Evolutionary conservation across 441 rosid genomes (phyloP).

Genomic region (Populus hybrid): DNA sequence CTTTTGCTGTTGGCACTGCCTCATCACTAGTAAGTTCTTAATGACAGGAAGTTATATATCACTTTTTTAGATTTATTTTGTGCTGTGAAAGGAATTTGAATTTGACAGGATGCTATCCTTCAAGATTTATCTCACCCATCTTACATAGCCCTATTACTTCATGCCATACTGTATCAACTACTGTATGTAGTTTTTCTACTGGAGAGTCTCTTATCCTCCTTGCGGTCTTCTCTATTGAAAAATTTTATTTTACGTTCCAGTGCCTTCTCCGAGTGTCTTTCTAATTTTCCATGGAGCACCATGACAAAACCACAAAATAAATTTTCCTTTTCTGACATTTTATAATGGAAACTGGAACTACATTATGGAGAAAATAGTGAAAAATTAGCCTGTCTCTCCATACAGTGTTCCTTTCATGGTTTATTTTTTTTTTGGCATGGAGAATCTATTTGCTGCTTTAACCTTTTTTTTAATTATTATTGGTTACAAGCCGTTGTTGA

Average conservation of each 20-base stretch:
- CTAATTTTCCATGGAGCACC: conserved; percentile 4
- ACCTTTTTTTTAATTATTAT: too few species aligned
- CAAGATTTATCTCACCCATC: background rate
- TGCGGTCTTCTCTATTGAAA: background rate
- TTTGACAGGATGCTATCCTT: background rate
- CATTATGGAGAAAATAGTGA: too few species aligned
- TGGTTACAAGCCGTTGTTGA: background rate
- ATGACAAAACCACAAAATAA: background rate
- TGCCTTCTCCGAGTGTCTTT: background rate
- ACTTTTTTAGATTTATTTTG: too few species aligned
- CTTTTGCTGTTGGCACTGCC: conserved; percentile 91
- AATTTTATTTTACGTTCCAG: background rate
- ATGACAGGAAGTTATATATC: background rate
- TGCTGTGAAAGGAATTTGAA: background rate
- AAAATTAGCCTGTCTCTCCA: too few species aligned
- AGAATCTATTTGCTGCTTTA: too few species aligned
- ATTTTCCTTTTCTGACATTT: too few species aligned
- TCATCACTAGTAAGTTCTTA: conserved; percentile 73
- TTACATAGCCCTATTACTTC: background rate
- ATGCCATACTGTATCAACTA: background rate
- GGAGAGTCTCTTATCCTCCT: background rate
- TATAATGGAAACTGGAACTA: too few species aligned
- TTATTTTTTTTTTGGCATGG: too few species aligned
- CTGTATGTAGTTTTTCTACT: background rate
- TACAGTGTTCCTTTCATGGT: too few species aligned